Base-by-base conservation (phyloP, 2,329 filamentous ascomycete species). In the Pseudocercospora musae region DNA sequence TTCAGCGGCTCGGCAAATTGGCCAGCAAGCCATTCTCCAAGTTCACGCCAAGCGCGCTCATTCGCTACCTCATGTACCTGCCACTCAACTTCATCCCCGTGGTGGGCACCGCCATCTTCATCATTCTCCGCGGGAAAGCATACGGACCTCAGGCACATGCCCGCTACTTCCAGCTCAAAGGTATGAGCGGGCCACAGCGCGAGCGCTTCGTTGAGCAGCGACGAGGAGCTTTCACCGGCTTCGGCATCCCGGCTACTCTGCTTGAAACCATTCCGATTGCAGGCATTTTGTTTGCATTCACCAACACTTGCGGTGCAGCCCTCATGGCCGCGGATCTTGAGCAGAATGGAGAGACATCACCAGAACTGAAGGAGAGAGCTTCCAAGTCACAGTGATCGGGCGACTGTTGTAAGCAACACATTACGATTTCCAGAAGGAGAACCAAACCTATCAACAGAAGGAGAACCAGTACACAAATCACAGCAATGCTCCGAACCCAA, bases 61-160 rank as follows among this genome's bases (percentile, higher is more conserved):
- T 96, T 42, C 83, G 91, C 46, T 94, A 94, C 71, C 74, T 96
- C 66, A 85, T 97, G 78, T 95, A 96, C 74, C 81, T 96, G 46
- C 93, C 94, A 10, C 82, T 98, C 64, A 98, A 97, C 79, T 92
- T 96, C 74, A 92, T 98, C 57, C 94, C 94, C 0, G 84, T 97
- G 0, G 85, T 96, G 18, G 94, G 94, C 5, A 96, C 93, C 0
- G 79, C 87, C 7, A 79, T 92, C 4, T 98, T 96, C 76, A 84
- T 97, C 33, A 75, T 89, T 27, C 74, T 96, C 15, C 92, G 96
- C 76, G 80, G 78, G 18, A 76, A 76, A 70, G 80, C 79, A 62
- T 74, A 78, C 25, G 86, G 83, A 2, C 85, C 86, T 44, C 78
- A 78, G 0, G 80, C 81, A 40, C 83, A 86, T 72, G 74, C 76